These are phyloP conservation scores for Entomortierella parvispora DNA, from an alignment of 192 early-diverging fungal species.

Conservation along the genomic window DNA sequence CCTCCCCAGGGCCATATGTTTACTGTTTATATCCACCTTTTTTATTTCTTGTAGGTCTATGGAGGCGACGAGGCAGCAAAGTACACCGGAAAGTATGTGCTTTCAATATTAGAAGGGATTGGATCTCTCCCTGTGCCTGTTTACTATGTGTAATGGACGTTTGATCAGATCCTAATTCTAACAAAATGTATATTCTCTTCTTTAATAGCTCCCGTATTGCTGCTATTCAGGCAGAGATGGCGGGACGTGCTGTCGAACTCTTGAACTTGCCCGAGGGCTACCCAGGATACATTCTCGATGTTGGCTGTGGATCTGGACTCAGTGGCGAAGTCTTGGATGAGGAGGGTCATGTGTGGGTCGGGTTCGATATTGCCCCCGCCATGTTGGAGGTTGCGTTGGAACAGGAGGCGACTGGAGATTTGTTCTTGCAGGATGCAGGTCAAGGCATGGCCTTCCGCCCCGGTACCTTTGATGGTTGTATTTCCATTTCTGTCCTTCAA, in stretches of 20 bases:
- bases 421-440: constrained; percentile 96
- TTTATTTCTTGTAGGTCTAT: constrained; percentile 76
- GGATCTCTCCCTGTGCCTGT: not conserved
- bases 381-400: constrained; percentile 98
- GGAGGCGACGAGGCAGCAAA: constrained; percentile 93
- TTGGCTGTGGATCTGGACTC: constrained; percentile 97
- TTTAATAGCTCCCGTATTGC: constrained; percentile 88
- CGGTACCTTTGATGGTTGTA: constrained; percentile 92
- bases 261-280: constrained; percentile 82
- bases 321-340: constrained; percentile 95
- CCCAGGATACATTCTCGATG: constrained; percentile 86
- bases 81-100: constrained; percentile 87
- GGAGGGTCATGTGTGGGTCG: constrained; percentile 96
- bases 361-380: constrained; percentile 92
- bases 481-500: constrained; percentile 93
- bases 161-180: too few relatives aligned
- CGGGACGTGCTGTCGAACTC: constrained; percentile 90
- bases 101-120: not conserved
- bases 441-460: constrained; percentile 94
- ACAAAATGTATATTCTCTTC: not conserved
- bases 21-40: too few relatives aligned
- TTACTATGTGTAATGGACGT: too few relatives aligned
- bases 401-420: constrained; percentile 92
- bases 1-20: too few relatives aligned
- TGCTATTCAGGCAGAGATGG: constrained; percentile 95